These are phyloP conservation scores for Mycena galericulata DNA, from an alignment of 768 basidiomycete species.

Conservation along the genomic window DNA sequence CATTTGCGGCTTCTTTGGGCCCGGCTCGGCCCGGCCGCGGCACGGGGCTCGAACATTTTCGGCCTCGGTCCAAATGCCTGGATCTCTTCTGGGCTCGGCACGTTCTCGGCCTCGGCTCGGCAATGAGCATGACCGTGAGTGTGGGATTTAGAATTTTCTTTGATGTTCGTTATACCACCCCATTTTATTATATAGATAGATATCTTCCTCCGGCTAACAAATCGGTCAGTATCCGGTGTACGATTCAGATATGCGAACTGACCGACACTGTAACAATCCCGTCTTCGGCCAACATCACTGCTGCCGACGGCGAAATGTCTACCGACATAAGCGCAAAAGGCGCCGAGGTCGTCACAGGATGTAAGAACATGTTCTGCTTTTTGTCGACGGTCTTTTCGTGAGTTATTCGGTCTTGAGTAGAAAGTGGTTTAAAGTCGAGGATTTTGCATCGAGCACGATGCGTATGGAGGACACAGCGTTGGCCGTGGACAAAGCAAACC, in stretches of 20 bases:
- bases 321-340: conserved; percentile 38
- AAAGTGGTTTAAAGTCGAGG: conserved; percentile 49
- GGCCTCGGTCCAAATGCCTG: too few species aligned
- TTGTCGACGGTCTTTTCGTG: conserved; percentile 28
- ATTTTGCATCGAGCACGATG: conserved; percentile 35
- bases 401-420: conserved; percentile 36
- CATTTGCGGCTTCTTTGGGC: too few species aligned
- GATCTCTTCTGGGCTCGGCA: too few species aligned
- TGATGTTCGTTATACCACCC: too few species aligned
- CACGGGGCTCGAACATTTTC: too few species aligned
- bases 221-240: background rate
- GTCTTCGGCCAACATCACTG: conserved; percentile 52
- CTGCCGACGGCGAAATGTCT: conserved; percentile 33
- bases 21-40: too few species aligned
- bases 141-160: too few species aligned
- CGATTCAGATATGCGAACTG: background rate
- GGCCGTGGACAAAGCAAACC: conserved; percentile 52
- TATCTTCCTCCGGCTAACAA: conserved; percentile 28
- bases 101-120: too few species aligned
- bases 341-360: conserved; percentile 40
- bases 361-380: conserved; percentile 33
- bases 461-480: conserved; percentile 44
- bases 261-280: conserved; percentile 49
- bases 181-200: too few species aligned
- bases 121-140: too few species aligned